Base-by-base conservation (phyloP, 768 basidiomycete genomes). In the Pholiota molesta region DNA sequence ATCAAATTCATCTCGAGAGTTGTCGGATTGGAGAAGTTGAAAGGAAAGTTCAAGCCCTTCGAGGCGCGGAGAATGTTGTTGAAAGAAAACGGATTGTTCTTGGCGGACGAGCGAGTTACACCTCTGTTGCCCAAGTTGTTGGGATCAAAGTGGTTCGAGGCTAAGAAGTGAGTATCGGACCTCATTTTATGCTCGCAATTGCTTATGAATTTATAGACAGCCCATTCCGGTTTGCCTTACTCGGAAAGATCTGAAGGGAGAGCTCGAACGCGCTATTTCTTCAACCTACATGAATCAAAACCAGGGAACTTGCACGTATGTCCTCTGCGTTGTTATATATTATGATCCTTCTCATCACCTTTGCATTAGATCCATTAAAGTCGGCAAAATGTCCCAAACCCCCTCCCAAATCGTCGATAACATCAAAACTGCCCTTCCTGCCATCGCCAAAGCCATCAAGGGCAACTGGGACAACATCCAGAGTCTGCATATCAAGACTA, bases 211-310 rank as follows among this genome's bases (percentile, higher is more conserved):
- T 28, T 49, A 21, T 62, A 98, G 96, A 77, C 94, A 97, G 74
- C 97, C 97, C 1, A 93, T 98, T 33, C 95, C 97, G 1, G 97
- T 99, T n/a, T 89, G 86, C 65, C 74, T 99, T 56, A 88, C 84
- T 11, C 86, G 90, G 23, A 95, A 95, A 71, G 92, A 97, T 74
- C 83, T 99, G 61, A 99, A 98, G 73, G 84, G 81, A 52, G 95
- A 98, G 69, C 84, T 99, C 10, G 96, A 97, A 73, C 88, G 90
- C 49, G 97, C 97, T 17, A 88, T 99, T 65, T 89, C 89, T 4
- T 95, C 95, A 11, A 96, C 97, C 2, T 97, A 97, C 75, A 92
- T 97, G 89, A 92, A 95, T 73, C 92, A 95, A 76, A 94, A 95
- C 59, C 87, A 86, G 65, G 97, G 97, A 13, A 97, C 95, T 6